Conservation (phyloP, 495 filamentous ascomycete genomes). For the Hyphodiscus hymeniophilus region DNA sequence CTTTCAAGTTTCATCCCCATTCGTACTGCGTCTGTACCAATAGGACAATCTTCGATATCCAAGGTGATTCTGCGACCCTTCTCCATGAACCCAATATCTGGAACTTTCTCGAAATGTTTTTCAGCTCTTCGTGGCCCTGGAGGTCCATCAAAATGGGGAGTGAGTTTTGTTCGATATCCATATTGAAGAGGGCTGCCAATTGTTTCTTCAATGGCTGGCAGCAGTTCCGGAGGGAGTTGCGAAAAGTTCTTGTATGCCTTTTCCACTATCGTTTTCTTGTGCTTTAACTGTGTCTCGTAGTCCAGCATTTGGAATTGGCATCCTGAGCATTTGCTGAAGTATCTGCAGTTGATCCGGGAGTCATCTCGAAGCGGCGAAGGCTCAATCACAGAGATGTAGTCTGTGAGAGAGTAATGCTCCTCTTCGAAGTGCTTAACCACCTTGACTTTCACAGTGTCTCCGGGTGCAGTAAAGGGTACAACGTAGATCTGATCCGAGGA, state of each 20-base stretch:
- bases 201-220: conserved; percentile 73
- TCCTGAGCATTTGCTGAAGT: conserved; percentile 81
- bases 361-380: conserved; percentile 74
- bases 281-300: conserved; percentile 74
- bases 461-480: conserved; percentile 81
- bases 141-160: conserved; percentile 85
- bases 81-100: conserved; percentile 82
- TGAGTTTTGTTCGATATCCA: conserved; percentile 91
- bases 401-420: conserved; percentile 60
- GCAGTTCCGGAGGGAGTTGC: conserved; percentile 59
- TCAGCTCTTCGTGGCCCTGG: conserved; percentile 35
- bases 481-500: conserved; percentile 70
- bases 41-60: conserved; percentile 96
- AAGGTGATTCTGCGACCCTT: conserved; percentile 66
- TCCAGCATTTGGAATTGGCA: conserved; percentile 97
- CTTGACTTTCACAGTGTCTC: conserved; percentile 72
- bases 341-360: conserved; percentile 64
- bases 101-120: conserved; percentile 42
- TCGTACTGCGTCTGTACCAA: conserved; percentile 79
- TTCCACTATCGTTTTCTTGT: conserved; percentile 80
- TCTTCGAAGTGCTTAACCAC: conserved; percentile 57
- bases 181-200: conserved; percentile 87
- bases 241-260: conserved; percentile 93
- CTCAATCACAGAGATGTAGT: conserved; percentile 69
- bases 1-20: conserved; percentile 68